A percentile compares a stretch with the other conserved stretches of the same genome.
Conservation (phyloP, 495 filamentous ascomycete genomes). For the Lasiosphaeria miniovina region DNA sequence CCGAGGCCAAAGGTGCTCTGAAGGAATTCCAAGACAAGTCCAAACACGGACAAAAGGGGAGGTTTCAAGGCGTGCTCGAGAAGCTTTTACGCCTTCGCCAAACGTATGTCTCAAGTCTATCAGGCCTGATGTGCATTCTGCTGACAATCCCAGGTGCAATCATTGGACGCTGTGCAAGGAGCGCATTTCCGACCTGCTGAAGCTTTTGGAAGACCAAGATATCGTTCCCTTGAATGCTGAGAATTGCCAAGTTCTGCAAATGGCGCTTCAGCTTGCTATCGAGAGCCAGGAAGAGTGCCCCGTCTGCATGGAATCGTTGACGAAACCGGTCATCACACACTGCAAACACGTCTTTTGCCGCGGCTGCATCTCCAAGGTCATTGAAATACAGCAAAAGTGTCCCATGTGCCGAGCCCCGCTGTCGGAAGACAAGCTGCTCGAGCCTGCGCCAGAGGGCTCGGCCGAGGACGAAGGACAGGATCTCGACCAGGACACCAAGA, state of each 20-base stretch:
- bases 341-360: conserved; percentile 83
- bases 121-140: neutral
- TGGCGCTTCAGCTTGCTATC: conserved; percentile 73
- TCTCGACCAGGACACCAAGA: conserved; percentile 62
- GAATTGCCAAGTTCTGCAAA: conserved; percentile 70
- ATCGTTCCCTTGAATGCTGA: conserved; percentile 70
- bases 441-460: conserved; percentile 57
- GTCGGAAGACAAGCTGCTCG: conserved; percentile 57
- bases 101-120: conserved; percentile 34
- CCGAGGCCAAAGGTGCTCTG: conserved; percentile 73
- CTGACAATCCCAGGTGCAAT: conserved; percentile 50
- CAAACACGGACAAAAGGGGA: conserved; percentile 39
- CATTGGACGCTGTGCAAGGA: conserved; percentile 81
- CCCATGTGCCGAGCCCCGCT: conserved; percentile 83
- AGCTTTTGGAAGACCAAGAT: conserved; percentile 61
- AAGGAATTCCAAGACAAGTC: conserved; percentile 52
- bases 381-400: conserved; percentile 77
- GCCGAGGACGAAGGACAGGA: conserved; percentile 38
- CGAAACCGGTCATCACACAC: conserved; percentile 77
- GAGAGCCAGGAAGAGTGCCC: conserved; percentile 82
- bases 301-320: conserved; percentile 73
- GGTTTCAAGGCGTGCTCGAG: conserved; percentile 66
- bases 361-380: conserved; percentile 72
- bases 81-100: conserved; percentile 82
- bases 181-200: conserved; percentile 66